phyloP scores from a whole-genome alignment of 352 stramenopile genomes.

The Globisporangium okanoganense region DNA sequence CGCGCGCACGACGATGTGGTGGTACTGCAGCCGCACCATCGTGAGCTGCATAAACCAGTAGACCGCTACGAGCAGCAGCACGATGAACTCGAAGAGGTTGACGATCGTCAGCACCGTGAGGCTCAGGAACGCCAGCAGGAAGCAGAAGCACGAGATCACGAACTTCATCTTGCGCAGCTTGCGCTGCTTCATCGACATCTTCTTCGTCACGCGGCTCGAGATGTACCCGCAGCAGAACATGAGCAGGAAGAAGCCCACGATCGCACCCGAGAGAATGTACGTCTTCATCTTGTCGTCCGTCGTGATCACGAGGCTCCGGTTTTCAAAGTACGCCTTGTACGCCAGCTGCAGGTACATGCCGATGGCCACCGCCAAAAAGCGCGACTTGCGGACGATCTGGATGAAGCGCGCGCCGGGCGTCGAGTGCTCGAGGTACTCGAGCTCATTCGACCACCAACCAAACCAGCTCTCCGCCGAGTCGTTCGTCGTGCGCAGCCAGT shows the following conservation, averaged over 20 bases:
- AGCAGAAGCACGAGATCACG: conserved; percentile 61
- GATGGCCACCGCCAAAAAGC: conserved; percentile 68
- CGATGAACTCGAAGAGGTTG: conserved; percentile 71
- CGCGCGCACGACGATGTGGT: conserved; percentile 81
- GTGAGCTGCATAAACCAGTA: conserved; percentile 88
- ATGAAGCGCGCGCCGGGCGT: conserved; percentile 57
- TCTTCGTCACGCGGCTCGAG: conserved; percentile 83
- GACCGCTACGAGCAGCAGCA: conserved; percentile 63
- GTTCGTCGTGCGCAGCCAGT: conserved; percentile 90
- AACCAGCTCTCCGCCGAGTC: conserved; percentile 86
- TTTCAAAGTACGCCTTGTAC: conserved; percentile 79
- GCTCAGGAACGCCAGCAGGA: conserved; percentile 62
- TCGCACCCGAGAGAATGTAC: conserved; percentile 55
- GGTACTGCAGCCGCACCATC: conserved; percentile 76
- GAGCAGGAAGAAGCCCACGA: conserved; percentile 69
- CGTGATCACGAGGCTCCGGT: conserved; percentile 52
- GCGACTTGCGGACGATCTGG: conserved; percentile 71
- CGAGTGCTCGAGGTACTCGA: conserved; percentile 82
- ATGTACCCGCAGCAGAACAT: conserved; percentile 84
- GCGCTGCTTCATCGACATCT: conserved; percentile 88
- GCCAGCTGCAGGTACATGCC: conserved; percentile 80
- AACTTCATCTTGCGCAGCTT: conserved; percentile 90
- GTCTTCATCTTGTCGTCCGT: conserved; percentile 46
- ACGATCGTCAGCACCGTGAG: conserved; percentile 64
- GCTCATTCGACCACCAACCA: conserved; percentile 83